A percentile compares a stretch with the other conserved stretches of the same genome.
phyloP scores from a whole-genome alignment of 1,139 yeast species.

The Suhomyces bokatorum region DNA sequence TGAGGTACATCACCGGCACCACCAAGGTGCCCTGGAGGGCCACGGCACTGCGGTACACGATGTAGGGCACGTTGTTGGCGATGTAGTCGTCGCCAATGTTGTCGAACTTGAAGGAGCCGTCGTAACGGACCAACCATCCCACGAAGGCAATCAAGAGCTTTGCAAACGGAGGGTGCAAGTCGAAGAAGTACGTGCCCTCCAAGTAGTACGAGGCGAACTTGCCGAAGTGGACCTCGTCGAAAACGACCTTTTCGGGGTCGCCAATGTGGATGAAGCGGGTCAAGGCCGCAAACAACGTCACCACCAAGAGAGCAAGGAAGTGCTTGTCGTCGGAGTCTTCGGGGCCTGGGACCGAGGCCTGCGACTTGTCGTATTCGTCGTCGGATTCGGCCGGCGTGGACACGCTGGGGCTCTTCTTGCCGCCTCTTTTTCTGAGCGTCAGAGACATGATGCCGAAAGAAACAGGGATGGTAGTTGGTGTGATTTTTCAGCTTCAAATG shows the following conservation, averaged over 20 bases:
- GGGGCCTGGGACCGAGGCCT: slow-evolving; percentile 1
- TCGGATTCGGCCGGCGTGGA: slow-evolving; percentile 4
- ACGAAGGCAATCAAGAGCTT: slow-evolving; percentile 87
- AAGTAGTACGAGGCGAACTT: slow-evolving; percentile 89
- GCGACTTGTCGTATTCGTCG: slow-evolving; percentile 8
- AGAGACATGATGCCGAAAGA: slow-evolving; percentile 24
- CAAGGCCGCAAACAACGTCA: slow-evolving; percentile 66
- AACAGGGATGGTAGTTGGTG: not conserved
- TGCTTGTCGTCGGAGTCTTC: slow-evolving; percentile 38
- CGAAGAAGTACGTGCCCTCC: slow-evolving; percentile 85
- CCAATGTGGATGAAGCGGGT: slow-evolving; percentile 73
- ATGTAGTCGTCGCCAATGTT: slow-evolving; percentile 84
- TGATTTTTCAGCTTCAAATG: not conserved
- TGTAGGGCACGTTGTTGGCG: slow-evolving; percentile 77
- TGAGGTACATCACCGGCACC: slow-evolving; percentile 78
- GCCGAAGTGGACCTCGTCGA: slow-evolving; percentile 98
- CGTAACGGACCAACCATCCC: slow-evolving; percentile 86
- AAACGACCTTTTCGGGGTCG: slow-evolving; percentile 84
- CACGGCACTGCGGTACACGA: slow-evolving; percentile 79
- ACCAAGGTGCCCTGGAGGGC: slow-evolving; percentile 83
- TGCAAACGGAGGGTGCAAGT: slow-evolving; percentile 97
- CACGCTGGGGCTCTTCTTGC: slow-evolving; percentile 11
- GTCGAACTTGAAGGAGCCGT: slow-evolving; percentile 88
- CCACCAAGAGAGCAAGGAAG: slow-evolving; percentile 41
- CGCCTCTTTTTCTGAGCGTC: slow-evolving; percentile 30